phyloP scores from a whole-genome alignment of 768 basidiomycete species.

The Boletus fagicola region DNA sequence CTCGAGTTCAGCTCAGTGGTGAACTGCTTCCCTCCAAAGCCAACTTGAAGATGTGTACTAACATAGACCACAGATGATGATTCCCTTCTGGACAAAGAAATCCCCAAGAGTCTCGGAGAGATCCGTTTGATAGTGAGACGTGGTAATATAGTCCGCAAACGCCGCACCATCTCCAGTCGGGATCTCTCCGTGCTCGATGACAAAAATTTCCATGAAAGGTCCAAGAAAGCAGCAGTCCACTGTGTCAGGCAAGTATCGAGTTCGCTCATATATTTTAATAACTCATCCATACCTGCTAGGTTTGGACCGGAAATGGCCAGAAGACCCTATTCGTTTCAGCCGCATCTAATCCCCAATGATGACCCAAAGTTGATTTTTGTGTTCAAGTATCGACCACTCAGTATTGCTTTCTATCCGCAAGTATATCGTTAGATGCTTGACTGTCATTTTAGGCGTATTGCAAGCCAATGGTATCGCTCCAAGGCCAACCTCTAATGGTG shows the following conservation, averaged over 20 bases:
- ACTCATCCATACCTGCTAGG: conserved; percentile 1
- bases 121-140: conserved; percentile 5
- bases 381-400: conserved; percentile 21
- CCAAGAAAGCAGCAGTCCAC: conserved; percentile 24
- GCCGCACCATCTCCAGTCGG: rapidly evolving
- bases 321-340: rapidly evolving
- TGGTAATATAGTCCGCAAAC: neutral
- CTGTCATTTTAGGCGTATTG: conserved; percentile 11
- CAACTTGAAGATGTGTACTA: neutral
- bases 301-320: conserved; percentile 8
- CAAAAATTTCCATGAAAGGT: conserved; percentile 19
- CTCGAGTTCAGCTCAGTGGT: conserved; percentile 20
- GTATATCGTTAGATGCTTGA: neutral
- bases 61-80: conserved; percentile 20
- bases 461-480: conserved; percentile 22
- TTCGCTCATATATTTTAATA: neutral
- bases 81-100: conserved; percentile 8
- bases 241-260: conserved; percentile 14
- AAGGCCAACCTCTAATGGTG: neutral
- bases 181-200: neutral
- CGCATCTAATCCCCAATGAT: neutral
- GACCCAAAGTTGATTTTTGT: conserved; percentile 15
- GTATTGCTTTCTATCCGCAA: conserved; percentile 2
- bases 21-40: neutral
- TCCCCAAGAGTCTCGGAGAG: conserved; percentile 14